Conservation (phyloP, 495 filamentous ascomycete genomes). For the Penicillium atrosanguineum region DNA sequence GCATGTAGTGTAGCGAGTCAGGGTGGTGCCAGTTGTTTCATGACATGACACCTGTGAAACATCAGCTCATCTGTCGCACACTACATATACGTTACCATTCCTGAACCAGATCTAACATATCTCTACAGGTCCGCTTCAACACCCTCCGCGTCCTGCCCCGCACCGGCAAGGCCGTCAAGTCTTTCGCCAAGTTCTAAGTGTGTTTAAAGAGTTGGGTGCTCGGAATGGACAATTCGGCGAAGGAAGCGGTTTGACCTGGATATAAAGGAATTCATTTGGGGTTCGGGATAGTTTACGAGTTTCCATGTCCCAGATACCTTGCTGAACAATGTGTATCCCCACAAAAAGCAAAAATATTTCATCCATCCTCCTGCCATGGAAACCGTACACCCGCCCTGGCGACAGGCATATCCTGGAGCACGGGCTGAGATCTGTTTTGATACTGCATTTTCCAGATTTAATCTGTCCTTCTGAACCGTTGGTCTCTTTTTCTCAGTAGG, state of each 20-base stretch:
- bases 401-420: constrained; percentile 8
- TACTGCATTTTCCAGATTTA: constrained; percentile 20
- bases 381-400: constrained; percentile 27
- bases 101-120: constrained; percentile 20
- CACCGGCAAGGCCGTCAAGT: constrained; percentile 95
- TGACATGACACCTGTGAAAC: background rate
- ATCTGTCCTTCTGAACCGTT: constrained; percentile 9
- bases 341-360: constrained; percentile 47
- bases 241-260: constrained; percentile 46
- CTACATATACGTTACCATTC: background rate
- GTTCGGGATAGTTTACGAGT: constrained; percentile 51
- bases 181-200: constrained; percentile 93
- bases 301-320: constrained; percentile 49
- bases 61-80: background rate
- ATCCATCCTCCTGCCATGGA: constrained; percentile 35
- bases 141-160: constrained; percentile 93
- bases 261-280: constrained; percentile 42
- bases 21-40: background rate
- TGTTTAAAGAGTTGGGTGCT: constrained; percentile 35
- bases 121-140: constrained; percentile 91
- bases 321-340: constrained; percentile 48
- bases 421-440: constrained; percentile 14
- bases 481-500: background rate
- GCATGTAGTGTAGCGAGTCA: background rate
- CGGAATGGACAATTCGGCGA: constrained; percentile 38